Conservation (phyloP, 2,329 filamentous ascomycete genomes). For the Neonectria hederae region DNA sequence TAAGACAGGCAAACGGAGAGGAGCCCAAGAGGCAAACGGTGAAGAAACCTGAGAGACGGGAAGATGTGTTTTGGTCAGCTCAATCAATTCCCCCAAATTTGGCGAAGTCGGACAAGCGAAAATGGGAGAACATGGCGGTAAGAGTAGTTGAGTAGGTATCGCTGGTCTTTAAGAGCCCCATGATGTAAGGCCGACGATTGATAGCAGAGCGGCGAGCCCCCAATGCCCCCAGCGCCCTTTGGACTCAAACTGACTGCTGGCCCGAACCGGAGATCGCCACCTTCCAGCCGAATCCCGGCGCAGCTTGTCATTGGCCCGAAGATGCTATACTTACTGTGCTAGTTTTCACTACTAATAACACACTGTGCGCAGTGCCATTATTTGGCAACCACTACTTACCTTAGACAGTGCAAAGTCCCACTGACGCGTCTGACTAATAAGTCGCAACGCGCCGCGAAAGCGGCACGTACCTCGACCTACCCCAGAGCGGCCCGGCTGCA, state of each 20-base stretch:
- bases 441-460: neutral
- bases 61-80: neutral
- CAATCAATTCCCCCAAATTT: constrained; percentile 3
- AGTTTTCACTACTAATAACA: neutral
- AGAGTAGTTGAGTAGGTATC: constrained; percentile 11
- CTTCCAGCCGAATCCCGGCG: constrained; percentile 10
- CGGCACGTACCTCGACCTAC: constrained; percentile 15
- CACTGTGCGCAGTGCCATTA: neutral
- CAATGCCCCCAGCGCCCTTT: constrained; percentile 1
- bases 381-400: too few species aligned
- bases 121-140: neutral
- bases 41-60: neutral
- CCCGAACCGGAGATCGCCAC: constrained; percentile 32
- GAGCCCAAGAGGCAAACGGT: too few species aligned
- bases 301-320: constrained; percentile 19
- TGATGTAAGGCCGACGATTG: constrained; percentile 19
- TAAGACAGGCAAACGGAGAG: neutral
- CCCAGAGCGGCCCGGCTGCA: constrained; percentile 31
- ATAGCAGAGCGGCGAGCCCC: constrained; percentile 26
- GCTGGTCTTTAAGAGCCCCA: constrained; percentile 11
- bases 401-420: neutral
- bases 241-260: neutral
- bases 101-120: neutral
- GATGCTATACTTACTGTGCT: neutral
- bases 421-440: constrained; percentile 4